A percentile compares a stretch with the other conserved stretches of the same genome.
These are phyloP conservation scores for Fusarium sp. DNA, from an alignment of 2,329 filamentous ascomycete genomes.

Conservation along the genomic window DNA sequence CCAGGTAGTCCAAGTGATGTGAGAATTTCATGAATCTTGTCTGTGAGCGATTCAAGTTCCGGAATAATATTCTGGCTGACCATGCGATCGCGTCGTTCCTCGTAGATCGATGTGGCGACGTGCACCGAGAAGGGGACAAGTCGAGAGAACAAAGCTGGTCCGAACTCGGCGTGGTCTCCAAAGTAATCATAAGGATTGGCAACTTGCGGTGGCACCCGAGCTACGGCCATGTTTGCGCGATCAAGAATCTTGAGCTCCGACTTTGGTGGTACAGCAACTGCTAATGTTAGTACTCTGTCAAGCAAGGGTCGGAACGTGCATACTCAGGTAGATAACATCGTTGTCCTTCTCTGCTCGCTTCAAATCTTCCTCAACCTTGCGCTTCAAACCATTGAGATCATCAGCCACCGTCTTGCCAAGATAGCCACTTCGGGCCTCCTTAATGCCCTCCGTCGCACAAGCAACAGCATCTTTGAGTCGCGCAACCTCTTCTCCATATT, in stretches of 20 bases:
- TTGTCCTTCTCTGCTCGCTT: conserved; percentile 96
- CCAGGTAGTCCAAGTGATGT: conserved; percentile 88
- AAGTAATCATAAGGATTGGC: conserved; percentile 81
- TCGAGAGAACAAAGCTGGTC: conserved; percentile 85
- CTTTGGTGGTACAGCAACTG: conserved; percentile 82
- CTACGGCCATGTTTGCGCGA: conserved; percentile 85
- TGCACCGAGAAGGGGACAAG: conserved; percentile 96
- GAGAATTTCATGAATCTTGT: conserved; percentile 79
- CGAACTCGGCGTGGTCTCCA: conserved; percentile 81
- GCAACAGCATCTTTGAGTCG: conserved; percentile 81
- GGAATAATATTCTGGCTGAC: conserved; percentile 88
- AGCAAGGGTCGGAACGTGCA: conserved; percentile 34
- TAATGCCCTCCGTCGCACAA: conserved; percentile 86
- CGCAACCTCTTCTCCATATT: conserved; percentile 94
- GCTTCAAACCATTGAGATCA: conserved; percentile 85
- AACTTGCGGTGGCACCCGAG: conserved; percentile 82
- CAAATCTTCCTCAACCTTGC: conserved; percentile 82
- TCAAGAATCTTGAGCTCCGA: conserved; percentile 86
- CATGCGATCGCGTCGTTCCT: conserved; percentile 86
- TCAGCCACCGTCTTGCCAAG: conserved; percentile 82
- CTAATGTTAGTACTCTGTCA: conserved; percentile 42
- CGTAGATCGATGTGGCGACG: conserved; percentile 93
- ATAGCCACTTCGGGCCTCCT: conserved; percentile 76
- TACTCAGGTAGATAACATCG: conserved; percentile 89
- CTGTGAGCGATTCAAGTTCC: conserved; percentile 82